A percentile compares a stretch with the other conserved stretches of the same genome.
These are phyloP conservation scores for Bassia scoparia DNA, from an alignment of 148 eudicot species.

Conservation along the genomic window DNA sequence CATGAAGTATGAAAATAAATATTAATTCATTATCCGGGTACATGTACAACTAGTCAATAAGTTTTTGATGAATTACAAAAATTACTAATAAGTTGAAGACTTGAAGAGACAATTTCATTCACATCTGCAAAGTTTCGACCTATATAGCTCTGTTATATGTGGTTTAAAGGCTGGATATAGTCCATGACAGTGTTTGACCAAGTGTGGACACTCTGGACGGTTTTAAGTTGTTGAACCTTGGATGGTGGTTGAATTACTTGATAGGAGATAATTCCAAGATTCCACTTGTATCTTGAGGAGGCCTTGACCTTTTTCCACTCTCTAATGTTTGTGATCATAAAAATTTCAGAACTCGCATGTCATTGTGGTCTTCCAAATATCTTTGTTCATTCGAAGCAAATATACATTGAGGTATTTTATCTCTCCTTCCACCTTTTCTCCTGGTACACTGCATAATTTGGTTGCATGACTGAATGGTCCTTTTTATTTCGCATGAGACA, in stretches of 20 bases:
- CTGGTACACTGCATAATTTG: not conserved
- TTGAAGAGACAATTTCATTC: too few relatives aligned
- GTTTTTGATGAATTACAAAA: too few relatives aligned
- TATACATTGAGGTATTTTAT: constrained; percentile 73
- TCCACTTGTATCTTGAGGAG: not conserved
- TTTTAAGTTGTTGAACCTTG: not conserved
- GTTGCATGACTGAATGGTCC: constrained; percentile 17
- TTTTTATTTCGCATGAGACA: constrained; percentile 47
- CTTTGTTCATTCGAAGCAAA: constrained; percentile 81
- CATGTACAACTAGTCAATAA: too few relatives aligned
- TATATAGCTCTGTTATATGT: not conserved
- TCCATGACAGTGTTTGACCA: not conserved
- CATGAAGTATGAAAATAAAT: too few relatives aligned
- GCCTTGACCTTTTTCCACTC: not conserved
- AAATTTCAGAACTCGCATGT: constrained; percentile 79
- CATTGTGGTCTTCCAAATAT: constrained; percentile 84
- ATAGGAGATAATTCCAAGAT: not conserved
- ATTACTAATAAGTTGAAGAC: too few relatives aligned
- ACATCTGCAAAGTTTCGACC: too few relatives aligned
- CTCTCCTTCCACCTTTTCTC: not conserved
- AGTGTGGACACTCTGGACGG: not conserved
- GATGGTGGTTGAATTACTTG: not conserved
- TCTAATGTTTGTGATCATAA: constrained; percentile 14
- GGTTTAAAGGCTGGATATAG: not conserved
- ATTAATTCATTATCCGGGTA: too few relatives aligned